Evolutionary conservation across 2,329 filamentous ascomycete genomes (phyloP).

Genomic region (Grosmannia huntii): DNA sequence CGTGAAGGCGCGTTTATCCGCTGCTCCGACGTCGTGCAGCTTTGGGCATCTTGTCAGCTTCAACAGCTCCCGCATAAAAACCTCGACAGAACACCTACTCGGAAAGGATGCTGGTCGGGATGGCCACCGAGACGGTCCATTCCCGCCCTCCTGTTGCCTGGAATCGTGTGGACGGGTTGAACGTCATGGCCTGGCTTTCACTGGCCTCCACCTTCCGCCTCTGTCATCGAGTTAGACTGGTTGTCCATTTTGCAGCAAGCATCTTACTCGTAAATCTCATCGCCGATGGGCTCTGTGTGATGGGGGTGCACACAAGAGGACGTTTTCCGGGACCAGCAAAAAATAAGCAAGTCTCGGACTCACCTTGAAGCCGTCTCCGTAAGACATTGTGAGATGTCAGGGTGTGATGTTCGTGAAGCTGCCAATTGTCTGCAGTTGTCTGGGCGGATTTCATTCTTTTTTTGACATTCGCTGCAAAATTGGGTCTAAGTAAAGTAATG

Average conservation of each 20-base stretch:
- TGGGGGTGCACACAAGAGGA: not conserved
- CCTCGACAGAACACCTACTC: slow-evolving; percentile 36
- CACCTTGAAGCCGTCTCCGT: slow-evolving; percentile 14
- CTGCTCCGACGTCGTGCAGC: slow-evolving; percentile 60
- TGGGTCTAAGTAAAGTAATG: not conserved
- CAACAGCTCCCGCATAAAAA: not conserved
- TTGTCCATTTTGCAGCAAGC: no score
- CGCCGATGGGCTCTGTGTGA: not conserved
- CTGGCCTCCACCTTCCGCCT: slow-evolving; percentile 33
- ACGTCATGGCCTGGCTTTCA: slow-evolving; percentile 25
- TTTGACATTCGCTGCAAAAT: not conserved
- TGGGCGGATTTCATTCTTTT: no score
- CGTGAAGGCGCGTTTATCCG: slow-evolving; percentile 61
- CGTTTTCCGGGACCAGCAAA: not conserved
- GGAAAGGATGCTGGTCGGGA: slow-evolving; percentile 65
- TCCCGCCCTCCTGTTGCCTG: slow-evolving; percentile 48
- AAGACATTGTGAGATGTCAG: slow-evolving; percentile 9
- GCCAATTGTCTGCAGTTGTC: no score
- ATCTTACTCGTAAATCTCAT: not conserved
- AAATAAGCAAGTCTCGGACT: not conserved
- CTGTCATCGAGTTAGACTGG: slow-evolving; percentile 18
- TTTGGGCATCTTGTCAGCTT: slow-evolving; percentile 19
- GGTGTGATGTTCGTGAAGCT: not conserved
- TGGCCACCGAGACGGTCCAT: slow-evolving; percentile 65
- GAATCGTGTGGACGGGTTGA: slow-evolving; percentile 59